Percentiles rank a stretch among this genome's conserved stretches.
Evolutionary conservation across 1,139 yeast genomes (phyloP).

Genomic region (Lodderomyces oxycetoniae): DNA sequence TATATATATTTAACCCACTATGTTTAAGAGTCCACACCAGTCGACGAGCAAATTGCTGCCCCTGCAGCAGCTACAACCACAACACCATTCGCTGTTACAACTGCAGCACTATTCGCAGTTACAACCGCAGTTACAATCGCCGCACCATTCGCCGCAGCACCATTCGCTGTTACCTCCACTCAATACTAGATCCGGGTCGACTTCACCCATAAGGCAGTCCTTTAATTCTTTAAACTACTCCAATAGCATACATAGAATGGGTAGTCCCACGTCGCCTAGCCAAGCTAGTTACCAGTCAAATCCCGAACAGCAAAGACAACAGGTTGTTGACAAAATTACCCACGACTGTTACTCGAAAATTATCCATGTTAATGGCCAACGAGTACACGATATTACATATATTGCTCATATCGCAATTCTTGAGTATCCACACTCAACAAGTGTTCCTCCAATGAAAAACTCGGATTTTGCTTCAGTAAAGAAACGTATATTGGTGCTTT

Average conservation of each 20-base stretch:
- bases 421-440: slow-evolving; percentile 38
- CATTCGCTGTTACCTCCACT: slow-evolving; percentile 2
- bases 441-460: slow-evolving; percentile 37
- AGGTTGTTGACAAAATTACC: slow-evolving; percentile 30
- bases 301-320: slow-evolving; percentile 15
- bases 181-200: background rate
- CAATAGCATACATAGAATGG: background rate
- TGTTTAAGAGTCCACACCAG: slow-evolving; percentile 11
- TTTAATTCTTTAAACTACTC: background rate
- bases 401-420: slow-evolving; percentile 36
- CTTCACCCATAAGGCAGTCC: slow-evolving; percentile 5
- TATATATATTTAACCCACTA: too few relatives aligned
- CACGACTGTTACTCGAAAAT: slow-evolving; percentile 41
- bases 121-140: background rate
- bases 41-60: slow-evolving; percentile 2
- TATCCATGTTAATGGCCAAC: slow-evolving; percentile 26
- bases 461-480: slow-evolving; percentile 33
- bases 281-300: slow-evolving; percentile 5
- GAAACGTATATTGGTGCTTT: slow-evolving; percentile 37
- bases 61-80: too few relatives aligned
- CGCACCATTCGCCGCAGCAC: too few relatives aligned
- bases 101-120: background rate
- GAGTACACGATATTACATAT: slow-evolving; percentile 31
- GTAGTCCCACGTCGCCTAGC: slow-evolving; percentile 9
- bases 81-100: too few relatives aligned